Conservation (phyloP, 2,329 filamentous ascomycete genomes). For the Stachybotrys chlorohalonatus region DNA sequence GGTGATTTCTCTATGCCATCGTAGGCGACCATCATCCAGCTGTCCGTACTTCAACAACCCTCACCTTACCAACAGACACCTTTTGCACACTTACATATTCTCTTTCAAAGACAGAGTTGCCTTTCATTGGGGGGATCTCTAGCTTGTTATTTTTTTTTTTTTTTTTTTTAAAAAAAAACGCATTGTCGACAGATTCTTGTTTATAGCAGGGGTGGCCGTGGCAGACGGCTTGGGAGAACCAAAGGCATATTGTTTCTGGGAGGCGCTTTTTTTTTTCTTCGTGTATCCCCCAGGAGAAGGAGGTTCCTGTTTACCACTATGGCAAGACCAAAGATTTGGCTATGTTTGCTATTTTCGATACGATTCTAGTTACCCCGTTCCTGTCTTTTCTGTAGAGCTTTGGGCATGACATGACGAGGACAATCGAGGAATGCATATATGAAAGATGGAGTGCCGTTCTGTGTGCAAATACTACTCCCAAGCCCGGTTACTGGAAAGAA, state of each 20-base stretch:
- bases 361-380: neutral
- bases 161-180: neutral
- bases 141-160: neutral
- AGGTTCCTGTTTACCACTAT: neutral
- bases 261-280: neutral
- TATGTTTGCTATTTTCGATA: neutral
- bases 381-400: neutral
- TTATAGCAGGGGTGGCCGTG: neutral
- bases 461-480: too few relatives aligned
- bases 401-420: neutral
- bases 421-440: neutral
- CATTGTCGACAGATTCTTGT: neutral
- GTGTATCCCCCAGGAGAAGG: neutral
- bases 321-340: neutral
- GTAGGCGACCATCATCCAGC: too few relatives aligned
- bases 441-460: neutral
- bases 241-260: neutral
- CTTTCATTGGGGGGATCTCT: neutral
- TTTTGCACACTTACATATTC: neutral
- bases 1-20: too few relatives aligned
- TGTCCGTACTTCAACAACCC: too few relatives aligned
- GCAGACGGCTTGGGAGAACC: neutral
- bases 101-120: neutral
- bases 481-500: too few relatives aligned
- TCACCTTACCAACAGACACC: neutral